These are phyloP conservation scores for Boletus pseudo-olivaceus DNA, from an alignment of 768 basidiomycete genomes.

Conservation along the genomic window DNA sequence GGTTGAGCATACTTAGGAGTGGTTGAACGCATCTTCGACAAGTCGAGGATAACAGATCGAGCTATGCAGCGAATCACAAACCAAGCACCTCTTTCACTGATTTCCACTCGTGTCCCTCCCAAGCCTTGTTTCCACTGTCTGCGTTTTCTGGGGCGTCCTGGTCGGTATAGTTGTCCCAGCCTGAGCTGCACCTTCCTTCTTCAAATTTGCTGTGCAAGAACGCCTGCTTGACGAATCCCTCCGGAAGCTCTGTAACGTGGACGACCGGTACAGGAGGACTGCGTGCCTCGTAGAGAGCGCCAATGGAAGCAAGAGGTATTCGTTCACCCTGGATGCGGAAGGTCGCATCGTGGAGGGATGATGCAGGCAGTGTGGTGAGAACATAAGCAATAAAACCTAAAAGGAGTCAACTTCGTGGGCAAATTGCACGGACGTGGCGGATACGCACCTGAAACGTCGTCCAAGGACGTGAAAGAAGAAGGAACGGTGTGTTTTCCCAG, in stretches of 20 bases:
- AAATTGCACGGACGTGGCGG: neutral
- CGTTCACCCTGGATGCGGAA: constrained; percentile 39
- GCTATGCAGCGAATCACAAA: constrained; percentile 13
- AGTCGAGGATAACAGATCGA: neutral
- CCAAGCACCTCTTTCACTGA: constrained; percentile 27
- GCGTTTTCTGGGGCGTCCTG: constrained; percentile 31
- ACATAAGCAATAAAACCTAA: constrained; percentile 36
- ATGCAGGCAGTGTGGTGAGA: constrained; percentile 29
- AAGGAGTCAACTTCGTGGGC: neutral
- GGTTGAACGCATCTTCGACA: neutral
- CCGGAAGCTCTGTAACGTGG: constrained; percentile 26
- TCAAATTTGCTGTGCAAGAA: constrained; percentile 29
- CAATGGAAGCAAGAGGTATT: constrained; percentile 23
- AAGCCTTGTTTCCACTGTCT: constrained; percentile 29
- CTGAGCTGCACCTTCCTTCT: constrained; percentile 31
- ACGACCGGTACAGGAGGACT: constrained; percentile 18
- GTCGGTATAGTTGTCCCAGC: constrained; percentile 32
- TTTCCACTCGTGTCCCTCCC: constrained; percentile 34
- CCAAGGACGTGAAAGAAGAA: constrained; percentile 31
- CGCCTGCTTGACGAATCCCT: constrained; percentile 29
- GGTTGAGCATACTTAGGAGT: neutral
- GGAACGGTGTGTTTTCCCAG: constrained; percentile 31
- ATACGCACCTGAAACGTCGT: constrained; percentile 33
- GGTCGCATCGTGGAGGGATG: constrained; percentile 26
- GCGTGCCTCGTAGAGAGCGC: constrained; percentile 25